Percentiles rank a stretch among this genome's conserved stretches.
phyloP scores from a whole-genome alignment of 805 yeast species.

The Ogataea glucozyma region DNA sequence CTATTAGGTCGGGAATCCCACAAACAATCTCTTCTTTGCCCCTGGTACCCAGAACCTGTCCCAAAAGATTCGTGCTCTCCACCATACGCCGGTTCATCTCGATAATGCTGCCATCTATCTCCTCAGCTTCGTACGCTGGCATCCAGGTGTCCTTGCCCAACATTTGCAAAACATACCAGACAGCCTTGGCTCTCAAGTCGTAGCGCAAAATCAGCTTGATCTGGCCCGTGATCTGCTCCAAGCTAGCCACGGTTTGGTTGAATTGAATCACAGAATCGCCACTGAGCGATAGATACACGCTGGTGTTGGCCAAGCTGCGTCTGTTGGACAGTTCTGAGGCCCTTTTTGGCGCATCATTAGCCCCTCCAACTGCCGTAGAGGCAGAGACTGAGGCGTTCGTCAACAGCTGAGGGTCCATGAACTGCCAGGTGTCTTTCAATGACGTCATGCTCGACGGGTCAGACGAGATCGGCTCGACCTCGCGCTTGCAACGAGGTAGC shows the following conservation, averaged over 20 bases:
- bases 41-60: conserved; percentile 30
- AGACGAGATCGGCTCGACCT: conserved; percentile 20
- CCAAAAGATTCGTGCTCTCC: conserved; percentile 44
- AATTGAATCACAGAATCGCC: conserved; percentile 37
- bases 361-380: conserved; percentile 2
- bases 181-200: conserved; percentile 54
- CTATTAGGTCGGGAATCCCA: conserved; percentile 55
- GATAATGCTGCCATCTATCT: conserved; percentile 56
- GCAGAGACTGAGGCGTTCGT: conserved; percentile 5
- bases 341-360: conserved; percentile 1
- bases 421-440: conserved; percentile 35
- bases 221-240: conserved; percentile 39
- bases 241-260: conserved; percentile 35
- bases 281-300: conserved; percentile 28
- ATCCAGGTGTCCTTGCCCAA: conserved; percentile 51
- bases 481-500: conserved; percentile 57
- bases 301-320: too few species aligned
- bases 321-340: neutral
- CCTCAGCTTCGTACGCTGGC: conserved; percentile 54
- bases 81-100: conserved; percentile 51
- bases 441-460: conserved; percentile 21
- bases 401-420: conserved; percentile 20
- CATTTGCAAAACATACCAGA: conserved; percentile 53
- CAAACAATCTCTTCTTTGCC: conserved; percentile 38
- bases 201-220: conserved; percentile 53